Evolutionary conservation across 208 protist species (phyloP).

Genomic region (Trypanosoma avium): DNA sequence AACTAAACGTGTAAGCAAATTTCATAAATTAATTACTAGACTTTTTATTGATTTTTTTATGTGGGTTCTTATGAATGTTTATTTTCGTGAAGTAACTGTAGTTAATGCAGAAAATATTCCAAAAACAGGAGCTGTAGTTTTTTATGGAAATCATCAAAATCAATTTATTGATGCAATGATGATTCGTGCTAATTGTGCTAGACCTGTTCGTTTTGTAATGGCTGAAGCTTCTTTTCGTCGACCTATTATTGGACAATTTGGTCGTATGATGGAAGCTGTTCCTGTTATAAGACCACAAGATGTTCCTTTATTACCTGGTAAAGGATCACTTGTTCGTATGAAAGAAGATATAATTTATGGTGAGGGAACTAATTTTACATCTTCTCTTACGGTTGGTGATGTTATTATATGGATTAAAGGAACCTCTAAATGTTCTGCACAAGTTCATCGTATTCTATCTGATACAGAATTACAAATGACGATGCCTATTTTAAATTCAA

Average conservation of each 20-base stretch:
- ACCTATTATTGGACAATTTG: slow-evolving; percentile 81
- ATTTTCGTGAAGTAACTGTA: slow-evolving; percentile 92
- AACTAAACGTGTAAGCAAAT: slow-evolving; percentile 43
- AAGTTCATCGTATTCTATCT: slow-evolving; percentile 60
- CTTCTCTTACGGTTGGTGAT: slow-evolving; percentile 55
- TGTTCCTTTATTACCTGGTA: slow-evolving; percentile 55
- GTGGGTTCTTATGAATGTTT: slow-evolving; percentile 86
- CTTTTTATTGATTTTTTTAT: slow-evolving; percentile 85
- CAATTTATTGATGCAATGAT: slow-evolving; percentile 93
- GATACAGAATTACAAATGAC: slow-evolving; percentile 80
- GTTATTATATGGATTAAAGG: slow-evolving; percentile 63
- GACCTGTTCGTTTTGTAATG: slow-evolving; percentile 90
- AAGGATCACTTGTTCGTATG: slow-evolving; percentile 51
- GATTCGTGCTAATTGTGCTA: slow-evolving; percentile 80
- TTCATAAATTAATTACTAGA: slow-evolving; percentile 44
- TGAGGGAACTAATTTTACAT: slow-evolving; percentile 69
- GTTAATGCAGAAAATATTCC: slow-evolving; percentile 91
- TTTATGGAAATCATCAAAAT: slow-evolving; percentile 94
- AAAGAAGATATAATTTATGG: slow-evolving; percentile 59
- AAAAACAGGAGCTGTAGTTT: slow-evolving; percentile 84
- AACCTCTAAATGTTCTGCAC: slow-evolving; percentile 48
- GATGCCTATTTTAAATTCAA: slow-evolving; percentile 51
- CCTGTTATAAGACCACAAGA: slow-evolving; percentile 93
- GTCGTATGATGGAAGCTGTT: slow-evolving; percentile 86
- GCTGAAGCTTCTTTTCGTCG: slow-evolving; percentile 89